phyloP scores from a whole-genome alignment of 2,329 filamentous ascomycete genomes.

The Paecilomyces fulvus region DNA sequence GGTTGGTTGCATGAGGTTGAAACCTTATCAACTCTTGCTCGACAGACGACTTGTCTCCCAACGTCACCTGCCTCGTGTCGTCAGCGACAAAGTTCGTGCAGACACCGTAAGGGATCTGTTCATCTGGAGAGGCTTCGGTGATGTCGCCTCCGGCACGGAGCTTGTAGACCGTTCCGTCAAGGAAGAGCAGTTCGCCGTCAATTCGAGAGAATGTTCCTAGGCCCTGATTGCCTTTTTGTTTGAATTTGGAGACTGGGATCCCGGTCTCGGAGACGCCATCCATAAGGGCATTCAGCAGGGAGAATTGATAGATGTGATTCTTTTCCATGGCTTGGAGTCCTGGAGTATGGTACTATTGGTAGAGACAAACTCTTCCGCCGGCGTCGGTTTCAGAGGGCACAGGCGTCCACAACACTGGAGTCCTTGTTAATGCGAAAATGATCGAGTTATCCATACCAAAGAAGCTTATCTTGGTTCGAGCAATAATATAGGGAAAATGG shows the following conservation, averaged over 20 bases:
- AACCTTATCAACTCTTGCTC: slow-evolving; percentile 12
- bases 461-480: not conserved
- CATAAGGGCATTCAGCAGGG: slow-evolving; percentile 37
- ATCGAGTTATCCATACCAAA: not conserved
- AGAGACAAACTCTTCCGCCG: not conserved
- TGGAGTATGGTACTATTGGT: not conserved
- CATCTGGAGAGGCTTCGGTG: slow-evolving; percentile 20
- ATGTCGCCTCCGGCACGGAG: slow-evolving; percentile 30
- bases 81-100: slow-evolving; percentile 22
- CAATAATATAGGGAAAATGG: not conserved
- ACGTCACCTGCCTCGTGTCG: slow-evolving; percentile 4
- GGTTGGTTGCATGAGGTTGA: slow-evolving; percentile 14
- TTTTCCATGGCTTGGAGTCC: slow-evolving; percentile 12
- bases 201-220: slow-evolving; percentile 40
- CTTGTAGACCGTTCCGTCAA: slow-evolving; percentile 36
- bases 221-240: slow-evolving; percentile 41
- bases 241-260: slow-evolving; percentile 39
- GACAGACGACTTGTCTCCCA: slow-evolving; percentile 1
- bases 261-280: slow-evolving; percentile 39
- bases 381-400: not conserved
- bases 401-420: not conserved
- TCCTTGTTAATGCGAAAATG: not conserved
- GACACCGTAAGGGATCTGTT: slow-evolving; percentile 33
- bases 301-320: slow-evolving; percentile 39
- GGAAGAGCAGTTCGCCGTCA: slow-evolving; percentile 37